Base-by-base conservation (phyloP, 495 filamentous ascomycete genomes). In the Aspergillus nanangensis region DNA sequence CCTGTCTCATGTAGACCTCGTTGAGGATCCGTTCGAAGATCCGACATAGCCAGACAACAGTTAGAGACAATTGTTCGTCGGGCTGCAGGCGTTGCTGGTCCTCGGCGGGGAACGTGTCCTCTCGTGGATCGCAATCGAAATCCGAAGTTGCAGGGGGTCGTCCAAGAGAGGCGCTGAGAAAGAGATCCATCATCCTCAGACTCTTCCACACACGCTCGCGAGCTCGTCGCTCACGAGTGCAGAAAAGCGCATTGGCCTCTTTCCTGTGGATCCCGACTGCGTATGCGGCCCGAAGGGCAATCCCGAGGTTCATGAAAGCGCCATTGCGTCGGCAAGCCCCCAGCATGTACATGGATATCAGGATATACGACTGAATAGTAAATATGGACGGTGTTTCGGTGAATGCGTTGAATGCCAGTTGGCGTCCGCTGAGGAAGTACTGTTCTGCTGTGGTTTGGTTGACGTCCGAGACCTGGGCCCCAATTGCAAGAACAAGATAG, bases 1-100 rank as follows among this genome's bases (percentile, higher is more conserved):
- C 87, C 46, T 82, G 74, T 37, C 79, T 75, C 47, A 84, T 81
- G 52, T 87, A 90, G 17, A 88, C 79, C 34, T 77, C 80, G 19
- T 73, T 80, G 14, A 90, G 70, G 18, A 85, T 83, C 4, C 71
- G 67, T 25, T 86, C 84, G 40, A 90, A 83, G 27, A 84, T 72
- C 32, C 75, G 78, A 50, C 78, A 83, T n/a, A 72, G 44, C 1
- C 63, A 63, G 7, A 58, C 57, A 4, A 71, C 67, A 1, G 66
- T 67, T 15, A 46, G 32, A 3, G 67, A 67, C 19, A 71, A 39
- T 34, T 69, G 66, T 25, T 66, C 58, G 36, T 64, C 60, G 3
- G 60, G 46, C 2, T 56, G 49, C 8, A 57, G 25, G 34, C 51
- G 55, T 10, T 45, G 50, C 15, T 57, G 59, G 22, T 61, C 59